phyloP scores from a whole-genome alignment of 441 rosid genomes.

The Pelargonium myrrhifolium region DNA sequence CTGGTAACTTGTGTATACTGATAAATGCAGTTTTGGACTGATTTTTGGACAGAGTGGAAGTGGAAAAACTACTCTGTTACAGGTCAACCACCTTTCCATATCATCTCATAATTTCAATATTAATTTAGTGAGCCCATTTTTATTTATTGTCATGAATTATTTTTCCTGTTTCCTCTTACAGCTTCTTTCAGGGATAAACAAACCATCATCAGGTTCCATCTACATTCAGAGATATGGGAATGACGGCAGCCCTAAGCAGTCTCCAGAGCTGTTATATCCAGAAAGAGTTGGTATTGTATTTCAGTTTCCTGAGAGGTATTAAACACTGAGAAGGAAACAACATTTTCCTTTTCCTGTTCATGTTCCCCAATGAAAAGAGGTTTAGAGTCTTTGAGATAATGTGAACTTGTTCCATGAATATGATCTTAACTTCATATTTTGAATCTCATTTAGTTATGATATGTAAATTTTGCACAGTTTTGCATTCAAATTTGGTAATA shows the following conservation, averaged over 20 bases:
- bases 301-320: constrained; percentile 82
- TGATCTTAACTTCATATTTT: too few species aligned
- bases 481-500: neutral
- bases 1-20: constrained; percentile 16
- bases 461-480: neutral
- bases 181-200: constrained; percentile 85
- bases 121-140: neutral
- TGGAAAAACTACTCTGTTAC: constrained; percentile 90
- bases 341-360: neutral
- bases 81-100: constrained; percentile 31
- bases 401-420: too few species aligned
- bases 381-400: constrained; percentile 7
- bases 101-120: neutral
- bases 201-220: constrained; percentile 82
- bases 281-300: constrained; percentile 87
- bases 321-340: constrained; percentile 6
- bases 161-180: constrained; percentile 24
- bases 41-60: constrained; percentile 94
- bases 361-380: constrained; percentile 7
- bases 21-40: constrained; percentile 71
- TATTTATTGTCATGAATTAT: constrained; percentile 7
- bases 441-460: too few species aligned
- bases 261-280: constrained; percentile 44
- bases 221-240: constrained; percentile 52
- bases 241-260: constrained; percentile 43